Percentiles rank a stretch among this genome's conserved stretches.
phyloP scores from a whole-genome alignment of 371 early-diverging fungal species.

The Chytridium lagenaria region DNA sequence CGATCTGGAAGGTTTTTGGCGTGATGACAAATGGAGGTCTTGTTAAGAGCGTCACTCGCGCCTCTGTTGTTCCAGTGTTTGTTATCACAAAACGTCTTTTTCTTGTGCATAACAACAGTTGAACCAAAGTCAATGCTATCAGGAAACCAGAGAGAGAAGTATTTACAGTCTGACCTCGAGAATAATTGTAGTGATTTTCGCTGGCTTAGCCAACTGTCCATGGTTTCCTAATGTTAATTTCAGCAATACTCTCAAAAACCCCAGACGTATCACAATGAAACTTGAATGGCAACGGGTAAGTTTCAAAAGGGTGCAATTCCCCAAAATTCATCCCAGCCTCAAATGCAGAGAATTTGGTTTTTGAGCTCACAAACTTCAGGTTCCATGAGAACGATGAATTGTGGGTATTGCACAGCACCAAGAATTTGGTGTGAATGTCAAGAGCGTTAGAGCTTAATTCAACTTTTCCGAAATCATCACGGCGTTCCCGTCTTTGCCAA shows the following conservation, averaged over 20 bases:
- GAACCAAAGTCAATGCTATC: conserved; percentile 46
- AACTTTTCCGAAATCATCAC: conserved; percentile 57
- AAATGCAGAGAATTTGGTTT: conserved; percentile 53
- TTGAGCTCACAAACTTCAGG: conserved; percentile 49
- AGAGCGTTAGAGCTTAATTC: conserved; percentile 46
- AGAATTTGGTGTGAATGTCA: conserved; percentile 48
- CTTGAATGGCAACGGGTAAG: conserved; percentile 53
- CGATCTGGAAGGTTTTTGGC: conserved; percentile 46
- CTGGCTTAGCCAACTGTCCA: conserved; percentile 50
- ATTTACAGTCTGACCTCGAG: conserved; percentile 54
- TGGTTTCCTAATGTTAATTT: conserved; percentile 51
- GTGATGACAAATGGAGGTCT: conserved; percentile 51
- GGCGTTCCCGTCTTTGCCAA: conserved; percentile 46
- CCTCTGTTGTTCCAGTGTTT: conserved; percentile 54
- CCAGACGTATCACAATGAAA: conserved; percentile 55
- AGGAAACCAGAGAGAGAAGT: conserved; percentile 56
- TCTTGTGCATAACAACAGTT: conserved; percentile 35
- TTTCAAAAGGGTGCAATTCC: conserved; percentile 53
- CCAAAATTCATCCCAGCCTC: conserved; percentile 51
- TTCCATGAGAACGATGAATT: conserved; percentile 53
- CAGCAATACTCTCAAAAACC: conserved; percentile 52
- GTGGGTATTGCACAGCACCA: conserved; percentile 54
- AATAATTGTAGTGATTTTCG: conserved; percentile 46
- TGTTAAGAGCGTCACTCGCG: conserved; percentile 41
- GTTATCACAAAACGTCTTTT: conserved; percentile 38